Percentiles rank a stretch among this genome's conserved stretches.
Evolutionary conservation across 441 rosid species (phyloP).

Genomic region (Aquilaria agallochum): DNA sequence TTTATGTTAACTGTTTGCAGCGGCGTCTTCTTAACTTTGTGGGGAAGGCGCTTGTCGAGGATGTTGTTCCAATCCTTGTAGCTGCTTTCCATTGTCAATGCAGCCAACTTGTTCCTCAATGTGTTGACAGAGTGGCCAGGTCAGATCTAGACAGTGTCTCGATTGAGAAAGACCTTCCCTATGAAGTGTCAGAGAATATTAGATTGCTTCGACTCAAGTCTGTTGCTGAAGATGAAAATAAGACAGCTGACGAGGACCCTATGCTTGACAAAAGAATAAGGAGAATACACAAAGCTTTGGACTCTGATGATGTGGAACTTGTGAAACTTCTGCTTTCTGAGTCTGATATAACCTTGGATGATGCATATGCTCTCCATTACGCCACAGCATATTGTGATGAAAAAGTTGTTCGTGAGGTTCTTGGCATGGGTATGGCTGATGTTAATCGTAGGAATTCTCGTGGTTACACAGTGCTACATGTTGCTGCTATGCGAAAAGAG

Average conservation of each 20-base stretch:
- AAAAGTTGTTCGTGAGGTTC: slow-evolving; percentile 75
- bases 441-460: slow-evolving; percentile 68
- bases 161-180: slow-evolving; percentile 76
- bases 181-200: slow-evolving; percentile 53
- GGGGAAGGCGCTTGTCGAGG: slow-evolving; percentile 67
- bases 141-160: slow-evolving; percentile 64
- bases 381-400: slow-evolving; percentile 87
- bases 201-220: slow-evolving; percentile 39
- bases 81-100: slow-evolving; percentile 76
- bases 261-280: slow-evolving; percentile 50
- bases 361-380: slow-evolving; percentile 81
- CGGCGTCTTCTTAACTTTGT: slow-evolving; percentile 62
- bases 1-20: slow-evolving; percentile 42
- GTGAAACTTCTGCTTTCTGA: slow-evolving; percentile 78
- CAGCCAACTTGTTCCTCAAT: slow-evolving; percentile 58
- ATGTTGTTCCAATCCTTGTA: slow-evolving; percentile 72
- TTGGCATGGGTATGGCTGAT: slow-evolving; percentile 60
- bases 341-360: slow-evolving; percentile 62
- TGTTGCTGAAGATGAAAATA: slow-evolving; percentile 22
- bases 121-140: slow-evolving; percentile 68
- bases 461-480: slow-evolving; percentile 81
- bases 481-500: slow-evolving; percentile 80
- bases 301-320: slow-evolving; percentile 87
- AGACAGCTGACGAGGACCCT: slow-evolving; percentile 25
- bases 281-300: slow-evolving; percentile 83